phyloP scores from a whole-genome alignment of 257 asterid species.

The Scutellaria baicalensis region DNA sequence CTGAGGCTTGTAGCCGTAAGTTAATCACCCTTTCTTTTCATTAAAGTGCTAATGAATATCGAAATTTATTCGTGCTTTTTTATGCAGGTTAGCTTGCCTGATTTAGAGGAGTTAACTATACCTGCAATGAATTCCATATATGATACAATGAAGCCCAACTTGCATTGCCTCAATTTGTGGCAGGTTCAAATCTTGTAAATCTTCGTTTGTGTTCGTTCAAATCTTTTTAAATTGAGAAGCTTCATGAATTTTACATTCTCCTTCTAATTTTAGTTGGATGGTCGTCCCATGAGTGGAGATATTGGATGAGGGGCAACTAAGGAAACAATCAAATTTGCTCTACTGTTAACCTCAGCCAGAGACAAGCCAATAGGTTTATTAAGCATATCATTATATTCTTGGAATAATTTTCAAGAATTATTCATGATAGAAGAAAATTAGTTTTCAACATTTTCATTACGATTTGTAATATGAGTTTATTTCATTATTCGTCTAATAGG shows the following conservation, averaged over 20 bases:
- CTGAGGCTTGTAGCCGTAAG: conserved; percentile 87
- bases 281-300: conserved; percentile 97
- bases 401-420: neutral
- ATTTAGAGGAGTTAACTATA: conserved; percentile 49
- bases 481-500: conserved; percentile 29
- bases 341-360: conserved; percentile 40
- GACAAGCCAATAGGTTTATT: conserved; percentile 58
- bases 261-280: conserved; percentile 59
- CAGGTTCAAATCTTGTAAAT: conserved; percentile 40
- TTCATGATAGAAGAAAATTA: too few relatives aligned
- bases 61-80: neutral
- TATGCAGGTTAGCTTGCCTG: conserved; percentile 79
- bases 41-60: neutral
- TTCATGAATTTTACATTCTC: neutral
- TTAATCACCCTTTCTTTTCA: neutral
- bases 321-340: conserved; percentile 72
- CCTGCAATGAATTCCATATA: conserved; percentile 62
- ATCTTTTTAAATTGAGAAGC: neutral
- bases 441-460: too few relatives aligned
- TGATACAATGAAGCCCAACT: conserved; percentile 47
- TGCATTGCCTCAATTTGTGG: conserved; percentile 69
- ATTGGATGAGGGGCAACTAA: conserved; percentile 88
- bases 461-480: neutral
- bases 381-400: neutral
- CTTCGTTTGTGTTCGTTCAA: neutral